Evolutionary conservation across 805 yeast genomes (phyloP).

Genomic region (Kazachstania viticola): DNA sequence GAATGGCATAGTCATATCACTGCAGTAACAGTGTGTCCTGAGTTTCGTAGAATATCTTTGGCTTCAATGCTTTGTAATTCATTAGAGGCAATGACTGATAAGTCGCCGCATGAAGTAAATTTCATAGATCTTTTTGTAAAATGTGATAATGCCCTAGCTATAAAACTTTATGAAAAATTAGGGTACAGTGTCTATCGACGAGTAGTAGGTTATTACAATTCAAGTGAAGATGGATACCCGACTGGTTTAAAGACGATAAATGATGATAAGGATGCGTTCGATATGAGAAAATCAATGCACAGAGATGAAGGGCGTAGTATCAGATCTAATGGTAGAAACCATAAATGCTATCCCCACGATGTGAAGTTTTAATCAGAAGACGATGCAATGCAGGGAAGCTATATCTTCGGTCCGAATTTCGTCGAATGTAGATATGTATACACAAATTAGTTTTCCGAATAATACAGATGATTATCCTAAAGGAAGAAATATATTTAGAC

Average conservation of each 20-base stretch:
- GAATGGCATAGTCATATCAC: conserved; percentile 97
- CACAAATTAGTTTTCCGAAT: too few relatives aligned
- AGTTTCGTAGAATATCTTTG: conserved; percentile 73
- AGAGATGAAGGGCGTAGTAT: conserved; percentile 45
- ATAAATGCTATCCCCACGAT: conserved; percentile 55
- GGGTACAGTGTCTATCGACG: conserved; percentile 81
- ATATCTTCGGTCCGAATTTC: too few relatives aligned
- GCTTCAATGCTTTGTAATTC: conserved; percentile 72
- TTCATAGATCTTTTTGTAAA: conserved; percentile 89
- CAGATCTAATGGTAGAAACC: conserved; percentile 48
- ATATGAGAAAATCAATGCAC: conserved; percentile 59
- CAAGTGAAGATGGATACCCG: conserved; percentile 34
- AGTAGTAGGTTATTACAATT: conserved; percentile 80
- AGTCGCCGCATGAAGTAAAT: conserved; percentile 68
- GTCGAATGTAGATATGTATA: too few relatives aligned
- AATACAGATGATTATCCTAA: too few relatives aligned
- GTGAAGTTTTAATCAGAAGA: conserved; percentile 36
- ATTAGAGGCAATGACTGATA: conserved; percentile 61
- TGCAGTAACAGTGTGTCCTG: conserved; percentile 82
- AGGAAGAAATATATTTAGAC: too few relatives aligned
- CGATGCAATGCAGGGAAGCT: too few relatives aligned
- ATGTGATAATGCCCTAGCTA: conserved; percentile 71
- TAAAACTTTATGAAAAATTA: conserved; percentile 69
- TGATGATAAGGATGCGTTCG: conserved; percentile 79
- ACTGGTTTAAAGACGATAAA: conserved; percentile 31